These are phyloP conservation scores for Boechera retrofracta DNA, from an alignment of 345 rosid species.

Conservation along the genomic window DNA sequence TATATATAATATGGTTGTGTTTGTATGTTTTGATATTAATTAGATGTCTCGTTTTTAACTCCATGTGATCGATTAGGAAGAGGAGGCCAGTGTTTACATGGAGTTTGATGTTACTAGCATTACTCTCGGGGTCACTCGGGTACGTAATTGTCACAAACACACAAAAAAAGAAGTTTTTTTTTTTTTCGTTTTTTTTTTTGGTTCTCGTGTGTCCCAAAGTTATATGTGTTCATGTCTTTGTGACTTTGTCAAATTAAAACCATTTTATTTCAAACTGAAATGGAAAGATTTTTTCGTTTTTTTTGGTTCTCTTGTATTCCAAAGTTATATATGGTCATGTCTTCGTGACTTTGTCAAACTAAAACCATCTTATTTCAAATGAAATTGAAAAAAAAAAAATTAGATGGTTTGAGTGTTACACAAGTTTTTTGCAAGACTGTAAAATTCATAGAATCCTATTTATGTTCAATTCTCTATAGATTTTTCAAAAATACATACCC, in stretches of 20 bases:
- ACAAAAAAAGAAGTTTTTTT: background rate
- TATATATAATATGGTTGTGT: background rate
- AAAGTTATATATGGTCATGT: background rate
- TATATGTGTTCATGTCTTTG: background rate
- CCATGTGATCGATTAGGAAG: slow-evolving; percentile 43
- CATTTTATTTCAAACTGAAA: background rate
- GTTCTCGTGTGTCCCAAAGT: background rate
- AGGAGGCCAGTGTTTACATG: slow-evolving; percentile 58
- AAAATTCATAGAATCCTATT: too few relatives aligned
- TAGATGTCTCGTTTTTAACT: background rate
- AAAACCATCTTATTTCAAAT: background rate
- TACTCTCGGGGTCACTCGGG: slow-evolving; percentile 61
- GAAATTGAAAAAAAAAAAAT: background rate
- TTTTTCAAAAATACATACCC: too few relatives aligned
- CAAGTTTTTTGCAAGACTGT: background rate
- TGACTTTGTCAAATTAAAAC: background rate
- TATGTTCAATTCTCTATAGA: too few relatives aligned
- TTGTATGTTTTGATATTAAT: slow-evolving; percentile 7
- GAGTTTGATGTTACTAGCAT: slow-evolving; percentile 50
- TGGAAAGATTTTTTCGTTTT: too few relatives aligned
- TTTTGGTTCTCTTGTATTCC: too few relatives aligned
- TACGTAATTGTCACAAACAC: slow-evolving; percentile 30
- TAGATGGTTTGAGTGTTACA: background rate
- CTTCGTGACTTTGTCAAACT: background rate
- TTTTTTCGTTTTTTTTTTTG: too few relatives aligned